A percentile compares a stretch with the other conserved stretches of the same genome.
phyloP scores from a whole-genome alignment of 2,329 filamentous ascomycete species.

The Aspergillus latus region DNA sequence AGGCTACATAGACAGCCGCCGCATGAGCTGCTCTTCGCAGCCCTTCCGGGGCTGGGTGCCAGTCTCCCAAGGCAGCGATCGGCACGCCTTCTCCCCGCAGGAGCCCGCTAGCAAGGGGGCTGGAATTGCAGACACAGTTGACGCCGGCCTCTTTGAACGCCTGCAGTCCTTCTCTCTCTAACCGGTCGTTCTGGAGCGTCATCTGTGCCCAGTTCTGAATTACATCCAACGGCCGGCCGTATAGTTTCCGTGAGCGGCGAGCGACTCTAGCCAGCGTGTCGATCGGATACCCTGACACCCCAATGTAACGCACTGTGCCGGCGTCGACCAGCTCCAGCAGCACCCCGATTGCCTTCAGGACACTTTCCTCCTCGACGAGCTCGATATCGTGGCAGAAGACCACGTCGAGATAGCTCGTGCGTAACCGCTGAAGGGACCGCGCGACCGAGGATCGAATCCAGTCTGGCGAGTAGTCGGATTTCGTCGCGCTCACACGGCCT shows the following conservation, averaged over 20 bases:
- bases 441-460: conserved; percentile 55
- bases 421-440: conserved; percentile 54
- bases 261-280: conserved; percentile 31
- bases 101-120: conserved; percentile 40
- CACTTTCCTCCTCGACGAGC: conserved; percentile 58
- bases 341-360: conserved; percentile 39
- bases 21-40: conserved; percentile 28
- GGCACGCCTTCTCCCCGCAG: conserved; percentile 38
- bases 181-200: conserved; percentile 40
- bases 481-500: conserved; percentile 51
- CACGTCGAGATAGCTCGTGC: conserved; percentile 59
- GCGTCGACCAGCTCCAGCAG: conserved; percentile 30
- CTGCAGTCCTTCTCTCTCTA: conserved; percentile 28
- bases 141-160: conserved; percentile 34
- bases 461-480: conserved; percentile 58
- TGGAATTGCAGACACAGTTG: conserved; percentile 37
- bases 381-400: conserved; percentile 67
- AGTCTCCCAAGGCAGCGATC: conserved; percentile 37
- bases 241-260: conserved; percentile 21
- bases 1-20: conserved; percentile 30
- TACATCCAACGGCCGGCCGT: conserved; percentile 36
- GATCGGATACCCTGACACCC: conserved; percentile 41
- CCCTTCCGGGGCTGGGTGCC: conserved; percentile 38
- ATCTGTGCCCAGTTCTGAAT: conserved; percentile 42
- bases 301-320: conserved; percentile 35